Percentiles rank a stretch among this genome's conserved stretches.
These are phyloP conservation scores for Iris pallida DNA, from an alignment of 116 monocot species.

Conservation along the genomic window DNA sequence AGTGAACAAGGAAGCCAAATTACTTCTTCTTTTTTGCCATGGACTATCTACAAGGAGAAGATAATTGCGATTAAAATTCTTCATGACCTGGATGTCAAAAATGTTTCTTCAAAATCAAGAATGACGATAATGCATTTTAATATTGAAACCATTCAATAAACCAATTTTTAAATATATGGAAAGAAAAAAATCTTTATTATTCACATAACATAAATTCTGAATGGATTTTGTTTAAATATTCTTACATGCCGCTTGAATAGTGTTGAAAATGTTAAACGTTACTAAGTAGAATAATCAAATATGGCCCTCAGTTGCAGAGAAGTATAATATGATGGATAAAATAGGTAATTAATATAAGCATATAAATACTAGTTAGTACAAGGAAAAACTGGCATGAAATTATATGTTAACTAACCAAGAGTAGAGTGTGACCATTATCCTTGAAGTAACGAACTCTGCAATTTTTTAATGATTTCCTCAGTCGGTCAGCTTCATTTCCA, in stretches of 20 bases:
- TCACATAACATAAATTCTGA: not conserved
- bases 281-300: too few species aligned
- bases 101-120: not conserved
- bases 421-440: slow-evolving; percentile 73
- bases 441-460: slow-evolving; percentile 78
- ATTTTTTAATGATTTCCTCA: slow-evolving; percentile 46
- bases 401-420: slow-evolving; percentile 42
- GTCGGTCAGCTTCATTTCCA: slow-evolving; percentile 66
- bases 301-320: too few species aligned
- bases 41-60: not conserved
- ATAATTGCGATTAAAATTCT: too few species aligned
- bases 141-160: too few species aligned
- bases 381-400: too few species aligned
- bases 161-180: not conserved
- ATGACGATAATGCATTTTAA: not conserved
- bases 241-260: too few species aligned
- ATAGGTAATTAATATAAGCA: too few species aligned
- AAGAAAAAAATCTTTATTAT: not conserved
- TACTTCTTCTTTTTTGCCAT: not conserved
- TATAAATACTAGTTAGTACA: too few species aligned
- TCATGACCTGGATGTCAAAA: too few species aligned
- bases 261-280: too few species aligned
- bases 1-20: not conserved
- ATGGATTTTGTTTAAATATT: too few species aligned
- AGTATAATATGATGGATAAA: too few species aligned